Base-by-base conservation (phyloP, 306 rosid genomes). In the Corylus americana region DNA sequence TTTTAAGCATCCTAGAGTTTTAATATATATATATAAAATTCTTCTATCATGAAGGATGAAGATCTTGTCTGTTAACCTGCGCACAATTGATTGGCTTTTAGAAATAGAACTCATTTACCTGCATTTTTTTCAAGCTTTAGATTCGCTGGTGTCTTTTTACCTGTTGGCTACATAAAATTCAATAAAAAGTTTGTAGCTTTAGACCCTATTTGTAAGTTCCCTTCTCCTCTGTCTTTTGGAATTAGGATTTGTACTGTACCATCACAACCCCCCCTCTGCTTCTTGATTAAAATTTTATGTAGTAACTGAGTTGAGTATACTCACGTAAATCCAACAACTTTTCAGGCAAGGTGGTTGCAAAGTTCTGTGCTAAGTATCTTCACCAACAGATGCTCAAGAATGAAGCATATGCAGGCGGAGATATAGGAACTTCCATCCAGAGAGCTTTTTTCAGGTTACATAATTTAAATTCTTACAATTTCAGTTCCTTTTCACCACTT, bases 301-400 rank as follows among this genome's bases (percentile, higher is more conserved):
- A 68, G 25, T 31, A n/a, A 42, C 48, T 67, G 10, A 42, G 72
- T n/a, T 42, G 8, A 67, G n/a, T 42, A 45, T n/a, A 58, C 81
- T 88, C 69, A 84, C 77, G 70, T 37, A 27, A 78, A 78, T 59
- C 72, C 71, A 73, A 75, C 76, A 74, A 85, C 71, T 74, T 74
- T 89, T 68, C 89, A 95, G 99, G 98, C 76, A 95, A 90, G 91
- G 99, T 93, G 78, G 99, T 95, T 75, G 98, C 99, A 8, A 95
- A 93, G 85, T 95, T 95, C 81, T 95, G 99, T 84, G 96, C 98
- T 0, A 95, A 93, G 91, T 93, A 76, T 86, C 97, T 95, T 79
- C 99, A 95, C 82, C 96, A 80, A 70, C 97, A 93, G 81, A 86
- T 95, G 90, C 92, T 93, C 79, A 93, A 87, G 85, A 89, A 71